phyloP scores from a whole-genome alignment of 2,329 filamentous ascomycete species.

The Cadophora malorum region DNA sequence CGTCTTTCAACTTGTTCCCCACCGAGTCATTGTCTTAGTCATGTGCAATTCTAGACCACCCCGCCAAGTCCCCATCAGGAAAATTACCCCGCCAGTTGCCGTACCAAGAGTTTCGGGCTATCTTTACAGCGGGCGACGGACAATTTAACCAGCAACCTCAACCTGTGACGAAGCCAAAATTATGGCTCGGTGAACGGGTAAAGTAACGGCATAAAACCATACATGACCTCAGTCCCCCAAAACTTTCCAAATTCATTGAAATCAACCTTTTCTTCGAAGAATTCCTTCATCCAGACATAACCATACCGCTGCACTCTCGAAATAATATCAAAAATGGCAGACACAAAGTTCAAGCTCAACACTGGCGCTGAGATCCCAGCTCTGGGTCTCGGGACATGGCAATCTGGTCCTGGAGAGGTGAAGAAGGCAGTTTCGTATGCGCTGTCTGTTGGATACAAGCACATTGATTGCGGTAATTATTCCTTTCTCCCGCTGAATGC shows the following conservation, averaged over 20 bases:
- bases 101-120: conserved; percentile 14
- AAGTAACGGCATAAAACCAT: conserved; percentile 22
- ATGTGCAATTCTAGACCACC: neutral
- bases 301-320: neutral
- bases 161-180: neutral
- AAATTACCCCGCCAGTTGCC: conserved; percentile 7
- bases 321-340: conserved; percentile 36
- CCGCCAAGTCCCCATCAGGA: neutral
- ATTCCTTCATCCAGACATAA: conserved; percentile 7
- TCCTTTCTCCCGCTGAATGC: neutral
- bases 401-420: conserved; percentile 52
- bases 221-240: conserved; percentile 13
- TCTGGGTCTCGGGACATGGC: conserved; percentile 55
- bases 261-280: conserved; percentile 3
- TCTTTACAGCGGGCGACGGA: conserved; percentile 16
- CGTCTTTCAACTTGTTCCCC: neutral
- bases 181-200: conserved; percentile 9
- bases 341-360: conserved; percentile 46
- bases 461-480: conserved; percentile 53
- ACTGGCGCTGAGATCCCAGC: conserved; percentile 49
- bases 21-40: neutral
- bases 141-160: conserved; percentile 10
- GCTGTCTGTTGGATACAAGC: conserved; percentile 57
- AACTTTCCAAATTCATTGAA: neutral
- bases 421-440: conserved; percentile 48